Base-by-base conservation (phyloP, 2,329 filamentous ascomycete species). In the Pestalotiopsis fici region DNA sequence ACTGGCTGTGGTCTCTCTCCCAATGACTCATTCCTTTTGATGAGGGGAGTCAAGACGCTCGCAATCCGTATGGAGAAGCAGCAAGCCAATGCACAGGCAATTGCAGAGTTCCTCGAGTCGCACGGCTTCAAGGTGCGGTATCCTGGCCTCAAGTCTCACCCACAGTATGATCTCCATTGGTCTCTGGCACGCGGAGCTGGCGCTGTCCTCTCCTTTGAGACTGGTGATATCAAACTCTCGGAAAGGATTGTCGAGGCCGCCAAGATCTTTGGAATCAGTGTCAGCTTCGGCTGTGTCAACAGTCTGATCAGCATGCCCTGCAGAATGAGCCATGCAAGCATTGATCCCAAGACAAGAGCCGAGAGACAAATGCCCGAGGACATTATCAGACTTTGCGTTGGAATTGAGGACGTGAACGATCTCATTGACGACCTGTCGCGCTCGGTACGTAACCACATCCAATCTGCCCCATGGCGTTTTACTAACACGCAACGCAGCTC, bases 11-110 rank as follows among this genome's bases (percentile, higher is more conserved):
- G 96, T 11, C 86, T 99, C 6, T 92, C 94, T 2, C 96, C 97
- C 3, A 97, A 98, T 77, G 96, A 99, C 81, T 95, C 94, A 0
- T 99, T 97, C 88, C 87, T 99, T 47, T 89, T 99, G 50, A 93
- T 99, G 86, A 90, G 96, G 67, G 96, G 96, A 21, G 90, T 99
- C 79, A 99, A 99, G 85, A 99, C 96, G 0, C 86, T 99, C 6
- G 95, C 95, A 69, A 96, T 99, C 65, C 94, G 96, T 75, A 98
- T 99, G 95, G 96, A 99, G 78, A 97, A 97, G 84, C 97, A 99
- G 80, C 96, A 99, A 80, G 83, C 90, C 67, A 99, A 97, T 75
- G 94, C 97, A 0, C 93, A 96, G 82, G 86, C 88, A 65, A 97
- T 99, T 75, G 96, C 95, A 60, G 90, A 94, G 75, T 99, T 97